Percentiles rank a stretch among this genome's conserved stretches.
Evolutionary conservation across 495 filamentous ascomycete genomes (phyloP).

Genomic region (Cercophora sp.): DNA sequence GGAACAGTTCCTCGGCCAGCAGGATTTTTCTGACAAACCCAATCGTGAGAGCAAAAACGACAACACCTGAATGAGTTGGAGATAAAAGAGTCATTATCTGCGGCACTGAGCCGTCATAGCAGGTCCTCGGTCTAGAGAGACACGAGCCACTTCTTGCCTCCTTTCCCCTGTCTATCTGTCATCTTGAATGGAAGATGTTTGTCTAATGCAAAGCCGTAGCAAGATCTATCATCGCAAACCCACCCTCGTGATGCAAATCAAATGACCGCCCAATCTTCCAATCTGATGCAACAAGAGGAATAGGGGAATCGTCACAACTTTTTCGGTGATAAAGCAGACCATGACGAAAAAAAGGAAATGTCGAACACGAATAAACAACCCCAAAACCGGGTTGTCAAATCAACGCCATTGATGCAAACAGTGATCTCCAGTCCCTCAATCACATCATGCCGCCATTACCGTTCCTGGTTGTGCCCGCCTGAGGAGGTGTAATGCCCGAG

Average conservation of each 20-base stretch:
- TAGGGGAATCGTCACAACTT: slow-evolving; percentile 34
- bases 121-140: slow-evolving; percentile 10
- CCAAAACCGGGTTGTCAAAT: slow-evolving; percentile 15
- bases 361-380: slow-evolving; percentile 13
- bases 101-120: slow-evolving; percentile 16
- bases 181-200: slow-evolving; percentile 26
- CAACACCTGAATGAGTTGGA: too few relatives aligned
- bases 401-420: slow-evolving; percentile 30
- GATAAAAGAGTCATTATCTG: slow-evolving; percentile 22
- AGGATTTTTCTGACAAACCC: too few relatives aligned
- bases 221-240: slow-evolving; percentile 43
- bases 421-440: slow-evolving; percentile 13
- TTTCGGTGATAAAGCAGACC: slow-evolving; percentile 19
- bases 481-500: slow-evolving; percentile 28
- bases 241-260: slow-evolving; percentile 42
- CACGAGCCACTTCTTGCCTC: slow-evolving; percentile 17
- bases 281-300: slow-evolving; percentile 41
- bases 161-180: slow-evolving; percentile 27
- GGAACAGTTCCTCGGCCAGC: too few relatives aligned
- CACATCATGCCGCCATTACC: slow-evolving; percentile 17
- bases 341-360: slow-evolving; percentile 14
- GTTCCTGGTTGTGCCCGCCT: slow-evolving; percentile 20
- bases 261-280: slow-evolving; percentile 36
- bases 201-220: slow-evolving; percentile 31
- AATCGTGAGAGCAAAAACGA: too few relatives aligned